Evolutionary conservation across 2,329 filamentous ascomycete genomes (phyloP).

Genomic region (Ophiostoma quercus): DNA sequence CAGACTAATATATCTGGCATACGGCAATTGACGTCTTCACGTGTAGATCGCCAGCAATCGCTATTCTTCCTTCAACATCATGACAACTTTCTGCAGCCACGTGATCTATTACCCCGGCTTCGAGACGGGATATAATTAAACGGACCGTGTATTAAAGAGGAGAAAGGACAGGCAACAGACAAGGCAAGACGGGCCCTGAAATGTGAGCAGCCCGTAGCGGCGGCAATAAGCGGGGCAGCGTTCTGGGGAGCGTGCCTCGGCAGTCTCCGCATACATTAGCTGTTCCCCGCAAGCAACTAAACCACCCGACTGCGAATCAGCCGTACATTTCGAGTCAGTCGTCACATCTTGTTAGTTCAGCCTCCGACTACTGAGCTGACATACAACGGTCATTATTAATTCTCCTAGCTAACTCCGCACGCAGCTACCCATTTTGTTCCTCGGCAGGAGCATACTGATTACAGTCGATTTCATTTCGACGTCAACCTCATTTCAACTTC

Average conservation of each 20-base stretch:
- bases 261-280: neutral
- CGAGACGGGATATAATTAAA: neutral
- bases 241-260: slow-evolving; percentile 6
- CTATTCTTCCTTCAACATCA: neutral
- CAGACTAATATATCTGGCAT: neutral
- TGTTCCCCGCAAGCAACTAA: slow-evolving; percentile 5
- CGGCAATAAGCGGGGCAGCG: slow-evolving; percentile 9
- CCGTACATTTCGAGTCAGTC: neutral
- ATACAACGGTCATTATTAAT: neutral
- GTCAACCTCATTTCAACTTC: no score
- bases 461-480: neutral
- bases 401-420: neutral
- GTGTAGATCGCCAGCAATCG: no score
- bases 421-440: neutral
- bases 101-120: slow-evolving; percentile 6
- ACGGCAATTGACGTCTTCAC: no score
- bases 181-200: neutral
- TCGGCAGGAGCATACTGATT: neutral
- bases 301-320: neutral
- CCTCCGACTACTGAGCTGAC: neutral
- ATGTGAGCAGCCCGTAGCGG: slow-evolving; percentile 5
- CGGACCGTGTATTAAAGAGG: neutral
- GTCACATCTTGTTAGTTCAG: neutral
- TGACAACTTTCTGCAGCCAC: neutral
- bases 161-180: neutral